Base-by-base conservation (phyloP, 768 basidiomycete genomes). In the Pulveroboletus ravenelii region DNA sequence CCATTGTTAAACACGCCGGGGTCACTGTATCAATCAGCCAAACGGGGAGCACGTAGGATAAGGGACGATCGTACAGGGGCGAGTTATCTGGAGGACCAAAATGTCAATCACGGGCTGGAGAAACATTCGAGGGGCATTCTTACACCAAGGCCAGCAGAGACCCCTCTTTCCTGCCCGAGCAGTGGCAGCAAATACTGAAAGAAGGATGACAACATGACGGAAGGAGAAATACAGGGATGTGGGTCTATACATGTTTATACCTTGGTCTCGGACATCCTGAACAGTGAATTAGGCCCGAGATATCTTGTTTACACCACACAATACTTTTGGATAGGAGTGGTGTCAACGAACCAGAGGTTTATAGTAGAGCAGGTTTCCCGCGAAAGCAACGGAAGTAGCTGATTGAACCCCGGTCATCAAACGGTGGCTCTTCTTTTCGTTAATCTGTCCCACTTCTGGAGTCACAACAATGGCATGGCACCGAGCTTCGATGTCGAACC, bases 121-220 rank as follows among this genome's bases (percentile, higher is more conserved):
- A 31, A 8, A 14, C 2, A 12, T 14, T 23, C 25, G 6, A 27
- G 3, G 7, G 39, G 13, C 0, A 4, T 41, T 1, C 60, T 50
- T 51, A 70, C 68, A 72, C 54, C 54, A 72, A 17, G 71, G 57
- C 71, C 72, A 72, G 45, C 54, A 56, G 17, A 72, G 62, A 38
- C 71, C 71, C n/a, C 69, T 62, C 57, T 72, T 72, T 25, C 72
- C 71, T 17, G 72, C 72, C 9, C 53, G 57, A 34, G 52, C 62
- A 27, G 53, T 44, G 14, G 48, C 29, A 0, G 52, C 36, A 35
- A 66, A 67, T 13, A 55, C 6, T 1, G 54, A 47, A 10, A 64
- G 43, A 13, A 56, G 10, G 36, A 59, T 38, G 8, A 34, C 12
- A 62, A 30, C 64, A 68, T 68, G 8, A 29, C 30, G 7, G 7